Evolutionary conservation across 805 yeast genomes (phyloP).

Genomic region (Yarrowia hollandica): DNA sequence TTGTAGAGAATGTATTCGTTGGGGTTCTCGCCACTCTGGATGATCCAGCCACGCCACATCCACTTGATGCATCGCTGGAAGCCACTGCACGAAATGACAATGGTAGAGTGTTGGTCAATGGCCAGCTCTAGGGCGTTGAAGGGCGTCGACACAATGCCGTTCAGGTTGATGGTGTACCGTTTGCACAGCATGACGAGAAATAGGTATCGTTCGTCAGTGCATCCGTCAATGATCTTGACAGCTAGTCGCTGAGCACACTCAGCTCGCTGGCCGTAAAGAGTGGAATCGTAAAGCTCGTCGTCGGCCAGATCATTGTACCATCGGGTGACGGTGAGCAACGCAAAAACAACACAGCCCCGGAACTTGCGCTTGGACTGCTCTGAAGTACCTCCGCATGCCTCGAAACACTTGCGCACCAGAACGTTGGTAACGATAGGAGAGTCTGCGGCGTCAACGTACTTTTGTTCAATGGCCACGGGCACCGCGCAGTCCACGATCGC

Average conservation of each 20-base stretch:
- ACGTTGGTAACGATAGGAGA: slow-evolving; percentile 51
- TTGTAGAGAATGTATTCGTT: slow-evolving; percentile 64
- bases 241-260: slow-evolving; percentile 75
- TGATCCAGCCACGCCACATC: slow-evolving; percentile 93
- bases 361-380: slow-evolving; percentile 18
- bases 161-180: slow-evolving; percentile 64
- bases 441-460: slow-evolving; percentile 53
- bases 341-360: slow-evolving; percentile 54
- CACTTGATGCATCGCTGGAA: slow-evolving; percentile 84
- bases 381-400: slow-evolving; percentile 16
- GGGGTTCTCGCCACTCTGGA: slow-evolving; percentile 71
- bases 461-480: slow-evolving; percentile 60
- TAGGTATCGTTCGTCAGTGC: slow-evolving; percentile 46
- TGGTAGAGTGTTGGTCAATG: slow-evolving; percentile 78
- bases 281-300: slow-evolving; percentile 66
- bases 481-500: slow-evolving; percentile 67
- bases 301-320: slow-evolving; percentile 70
- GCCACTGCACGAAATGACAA: slow-evolving; percentile 75
- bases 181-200: slow-evolving; percentile 77
- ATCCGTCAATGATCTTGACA: slow-evolving; percentile 63
- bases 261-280: slow-evolving; percentile 59
- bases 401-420: slow-evolving; percentile 33
- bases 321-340: slow-evolving; percentile 68
- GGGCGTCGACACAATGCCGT: slow-evolving; percentile 62
- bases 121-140: slow-evolving; percentile 81